These are phyloP conservation scores for Tylopilus rubrobrunneus DNA, from an alignment of 768 basidiomycete species.

Conservation along the genomic window DNA sequence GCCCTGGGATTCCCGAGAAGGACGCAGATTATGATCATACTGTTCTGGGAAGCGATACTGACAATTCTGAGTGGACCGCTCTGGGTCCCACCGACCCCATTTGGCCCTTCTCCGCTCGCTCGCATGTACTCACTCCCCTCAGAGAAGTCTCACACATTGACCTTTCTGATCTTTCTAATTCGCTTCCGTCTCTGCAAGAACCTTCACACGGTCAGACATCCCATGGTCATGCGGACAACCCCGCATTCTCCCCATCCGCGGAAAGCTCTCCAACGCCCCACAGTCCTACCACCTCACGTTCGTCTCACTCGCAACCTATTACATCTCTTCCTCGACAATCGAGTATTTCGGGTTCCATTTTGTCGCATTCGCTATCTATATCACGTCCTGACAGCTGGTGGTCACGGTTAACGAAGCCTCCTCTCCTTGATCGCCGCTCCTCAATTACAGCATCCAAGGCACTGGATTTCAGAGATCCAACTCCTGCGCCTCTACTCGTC, in stretches of 20 bases:
- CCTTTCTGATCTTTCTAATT: slow-evolving; percentile 18
- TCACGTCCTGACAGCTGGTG: slow-evolving; percentile 77
- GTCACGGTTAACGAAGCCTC: slow-evolving; percentile 64
- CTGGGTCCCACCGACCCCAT: slow-evolving; percentile 8
- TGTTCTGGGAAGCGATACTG: slow-evolving; percentile 8
- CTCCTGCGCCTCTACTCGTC: slow-evolving; percentile 63
- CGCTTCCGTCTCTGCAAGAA: slow-evolving; percentile 24
- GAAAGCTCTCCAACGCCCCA: slow-evolving; percentile 16
- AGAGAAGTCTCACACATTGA: slow-evolving; percentile 28
- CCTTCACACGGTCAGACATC: slow-evolving; percentile 22
- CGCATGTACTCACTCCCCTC: slow-evolving; percentile 31
- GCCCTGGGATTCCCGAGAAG: slow-evolving; percentile 11
- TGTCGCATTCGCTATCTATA: slow-evolving; percentile 44
- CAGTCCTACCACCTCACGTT: slow-evolving; percentile 22
- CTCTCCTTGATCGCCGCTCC: slow-evolving; percentile 55
- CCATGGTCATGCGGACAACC: slow-evolving; percentile 27
- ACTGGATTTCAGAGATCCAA: slow-evolving; percentile 74
- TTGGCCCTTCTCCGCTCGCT: slow-evolving; percentile 19
- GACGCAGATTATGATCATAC: slow-evolving; percentile 18
- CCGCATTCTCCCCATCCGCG: slow-evolving; percentile 13
- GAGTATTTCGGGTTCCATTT: slow-evolving; percentile 40
- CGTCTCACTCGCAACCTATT: slow-evolving; percentile 27
- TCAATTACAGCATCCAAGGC: slow-evolving; percentile 37
- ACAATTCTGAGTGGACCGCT: slow-evolving; percentile 15
- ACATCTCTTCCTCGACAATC: slow-evolving; percentile 33